phyloP scores from a whole-genome alignment of 2,329 filamentous ascomycete species.

The Orbilia brochopaga region DNA sequence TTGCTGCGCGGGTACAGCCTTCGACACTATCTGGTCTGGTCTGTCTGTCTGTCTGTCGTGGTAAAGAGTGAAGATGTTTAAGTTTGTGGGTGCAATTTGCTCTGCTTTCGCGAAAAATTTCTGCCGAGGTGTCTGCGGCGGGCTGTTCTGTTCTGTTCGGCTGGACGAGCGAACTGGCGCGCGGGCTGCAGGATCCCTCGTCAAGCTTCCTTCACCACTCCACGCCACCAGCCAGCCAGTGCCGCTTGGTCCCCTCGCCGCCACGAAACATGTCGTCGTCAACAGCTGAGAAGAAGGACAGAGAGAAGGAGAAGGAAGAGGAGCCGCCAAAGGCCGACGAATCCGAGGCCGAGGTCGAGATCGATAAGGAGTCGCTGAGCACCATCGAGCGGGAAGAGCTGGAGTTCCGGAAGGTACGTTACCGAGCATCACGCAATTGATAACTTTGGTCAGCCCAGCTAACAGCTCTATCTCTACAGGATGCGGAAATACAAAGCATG shows the following conservation, averaged over 20 bases:
- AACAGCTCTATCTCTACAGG: slow-evolving; percentile 62
- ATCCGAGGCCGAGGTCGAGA: slow-evolving; percentile 43
- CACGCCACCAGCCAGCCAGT: slow-evolving; percentile 4
- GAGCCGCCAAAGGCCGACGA: slow-evolving; percentile 38
- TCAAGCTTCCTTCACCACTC: slow-evolving; percentile 3
- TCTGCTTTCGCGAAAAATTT: slow-evolving; percentile 45
- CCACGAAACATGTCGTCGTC: slow-evolving; percentile 20
- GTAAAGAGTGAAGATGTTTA: slow-evolving; percentile 18
- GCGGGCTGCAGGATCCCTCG: slow-evolving; percentile 7
- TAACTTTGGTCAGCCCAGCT: slow-evolving; percentile 3
- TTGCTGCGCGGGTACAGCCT: slow-evolving; percentile 13
- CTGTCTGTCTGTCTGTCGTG: background rate
- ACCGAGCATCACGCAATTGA: slow-evolving; percentile 1
- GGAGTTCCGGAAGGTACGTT: slow-evolving; percentile 55
- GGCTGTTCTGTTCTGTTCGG: slow-evolving; percentile 7
- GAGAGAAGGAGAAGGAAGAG: slow-evolving; percentile 37
- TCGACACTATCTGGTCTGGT: too few species aligned
- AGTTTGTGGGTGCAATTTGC: background rate
- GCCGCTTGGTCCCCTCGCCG: background rate
- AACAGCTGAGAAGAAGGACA: slow-evolving; percentile 20
- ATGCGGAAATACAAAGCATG: slow-evolving; percentile 85
- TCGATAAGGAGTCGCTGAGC: slow-evolving; percentile 54
- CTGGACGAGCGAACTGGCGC: slow-evolving; percentile 25
- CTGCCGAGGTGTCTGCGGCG: slow-evolving; percentile 31
- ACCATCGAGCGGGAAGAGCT: slow-evolving; percentile 54